Base-by-base conservation (phyloP, 2,329 filamentous ascomycete species). In the Paraconiothyrium sp. region DNA sequence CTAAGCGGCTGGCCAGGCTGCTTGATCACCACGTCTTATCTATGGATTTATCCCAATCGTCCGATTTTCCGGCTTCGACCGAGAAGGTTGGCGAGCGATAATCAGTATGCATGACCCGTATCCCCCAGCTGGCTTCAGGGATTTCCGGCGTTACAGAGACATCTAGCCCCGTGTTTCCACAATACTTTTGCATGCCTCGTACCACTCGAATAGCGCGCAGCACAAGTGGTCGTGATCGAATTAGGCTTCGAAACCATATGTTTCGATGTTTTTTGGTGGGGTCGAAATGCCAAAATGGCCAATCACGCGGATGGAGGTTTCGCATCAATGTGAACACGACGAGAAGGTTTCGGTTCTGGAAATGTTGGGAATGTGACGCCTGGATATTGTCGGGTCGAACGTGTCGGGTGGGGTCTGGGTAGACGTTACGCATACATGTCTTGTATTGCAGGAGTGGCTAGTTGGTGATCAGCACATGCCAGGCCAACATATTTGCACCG, bases 281-380 rank as follows among this genome's bases (percentile, higher is more conserved):
- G 4, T 4, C 6, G 27, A 30, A 30, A 30, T 30, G 27, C 27
- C 27, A 30, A 1, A 30, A 30, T 30, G 27, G 27, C 27, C 27
- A 20, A 1, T 30, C 27, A 30, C 4, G 4, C 6, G 27, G 27
- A n/a, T 34, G 47, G 1, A 24, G 16, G 7, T 32, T n/a, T 34
- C 51, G 11, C 47, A 58, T 51, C 10, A 51, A n/a, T 3, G 13
- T 6, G 4, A 22, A 14, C 3, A 34, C 56, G 24, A 51, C 4
- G 46, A 58, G 16, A 9, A 47, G 47, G 24, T 58, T 32, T 24
- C 50, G 46, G n/a, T 58, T 20, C 20, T 30, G 16, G 56, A 44
- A 24, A 58, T 43, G 46, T 58, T 58, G 46, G 44, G 35, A 8
- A 22, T 34, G 27, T 10, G 46, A 22, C 56, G 32, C 9, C 20